phyloP scores from a whole-genome alignment of 441 rosid genomes.

The Sinapis alba region DNA sequence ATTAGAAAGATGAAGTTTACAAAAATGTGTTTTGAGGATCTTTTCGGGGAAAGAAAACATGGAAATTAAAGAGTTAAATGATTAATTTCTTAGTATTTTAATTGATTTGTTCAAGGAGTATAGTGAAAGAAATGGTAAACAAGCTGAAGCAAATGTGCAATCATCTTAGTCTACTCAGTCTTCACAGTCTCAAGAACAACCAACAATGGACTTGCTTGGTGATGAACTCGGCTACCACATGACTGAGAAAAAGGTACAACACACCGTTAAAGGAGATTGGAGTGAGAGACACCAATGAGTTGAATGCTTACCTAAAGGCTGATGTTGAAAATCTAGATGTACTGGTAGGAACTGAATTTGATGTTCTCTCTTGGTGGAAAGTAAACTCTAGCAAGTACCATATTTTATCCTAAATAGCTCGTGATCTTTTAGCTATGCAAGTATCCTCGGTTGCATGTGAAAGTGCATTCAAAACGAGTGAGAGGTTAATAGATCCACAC shows the following conservation, averaged over 20 bases:
- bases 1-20: background rate
- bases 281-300: background rate
- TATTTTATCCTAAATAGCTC: background rate
- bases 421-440: background rate
- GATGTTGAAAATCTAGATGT: background rate
- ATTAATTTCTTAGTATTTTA: background rate
- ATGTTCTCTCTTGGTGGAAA: background rate
- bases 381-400: background rate
- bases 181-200: background rate
- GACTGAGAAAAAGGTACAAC: background rate
- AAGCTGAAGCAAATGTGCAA: background rate
- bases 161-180: background rate
- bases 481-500: background rate
- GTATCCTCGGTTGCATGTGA: background rate
- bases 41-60: background rate
- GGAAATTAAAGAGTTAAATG: background rate
- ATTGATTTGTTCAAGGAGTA: background rate
- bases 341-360: background rate
- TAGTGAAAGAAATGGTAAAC: background rate
- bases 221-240: background rate
- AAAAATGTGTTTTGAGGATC: background rate
- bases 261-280: background rate
- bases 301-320: background rate
- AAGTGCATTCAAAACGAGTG: too few species aligned
- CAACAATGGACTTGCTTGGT: background rate